phyloP scores from a whole-genome alignment of 2,329 filamentous ascomycete species.

The Neofusicoccum ribis region DNA sequence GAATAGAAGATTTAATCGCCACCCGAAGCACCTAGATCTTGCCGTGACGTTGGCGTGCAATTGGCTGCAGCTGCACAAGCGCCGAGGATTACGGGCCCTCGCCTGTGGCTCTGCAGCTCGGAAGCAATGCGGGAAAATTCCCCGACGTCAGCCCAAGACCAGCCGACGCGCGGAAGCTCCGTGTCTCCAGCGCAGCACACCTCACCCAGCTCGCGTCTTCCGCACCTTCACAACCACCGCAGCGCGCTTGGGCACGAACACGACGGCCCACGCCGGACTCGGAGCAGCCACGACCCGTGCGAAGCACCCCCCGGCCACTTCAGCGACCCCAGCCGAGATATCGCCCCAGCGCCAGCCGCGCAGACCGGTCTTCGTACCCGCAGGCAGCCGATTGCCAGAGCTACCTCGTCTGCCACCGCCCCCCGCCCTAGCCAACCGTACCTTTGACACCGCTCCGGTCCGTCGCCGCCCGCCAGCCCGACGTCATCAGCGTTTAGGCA shows the following conservation, averaged over 20 bases:
- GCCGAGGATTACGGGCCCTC: not conserved
- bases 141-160: not conserved
- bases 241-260: not conserved
- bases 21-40: not conserved
- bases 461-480: not conserved
- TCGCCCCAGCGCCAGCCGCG: not conserved
- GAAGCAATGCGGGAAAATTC: not conserved
- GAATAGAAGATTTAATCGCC: not conserved
- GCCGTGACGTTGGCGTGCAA: not conserved
- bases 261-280: slow-evolving; percentile 1
- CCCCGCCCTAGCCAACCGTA: not conserved
- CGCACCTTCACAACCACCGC: not conserved
- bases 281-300: not conserved
- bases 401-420: slow-evolving; percentile 3
- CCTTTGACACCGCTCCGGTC: not conserved
- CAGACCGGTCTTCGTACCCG: slow-evolving; percentile 1
- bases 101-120: not conserved
- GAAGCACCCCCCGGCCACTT: not conserved
- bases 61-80: not conserved
- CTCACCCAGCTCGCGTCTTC: not conserved
- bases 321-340: slow-evolving; percentile 1
- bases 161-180: not conserved
- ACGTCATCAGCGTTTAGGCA: not conserved
- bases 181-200: not conserved
- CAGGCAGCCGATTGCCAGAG: not conserved